Evolutionary conservation across 1,284 basidiomycete species (phyloP), one percentile per base, ranked within the genome.

Genomic region (Fomitopsis betulina): DNA sequence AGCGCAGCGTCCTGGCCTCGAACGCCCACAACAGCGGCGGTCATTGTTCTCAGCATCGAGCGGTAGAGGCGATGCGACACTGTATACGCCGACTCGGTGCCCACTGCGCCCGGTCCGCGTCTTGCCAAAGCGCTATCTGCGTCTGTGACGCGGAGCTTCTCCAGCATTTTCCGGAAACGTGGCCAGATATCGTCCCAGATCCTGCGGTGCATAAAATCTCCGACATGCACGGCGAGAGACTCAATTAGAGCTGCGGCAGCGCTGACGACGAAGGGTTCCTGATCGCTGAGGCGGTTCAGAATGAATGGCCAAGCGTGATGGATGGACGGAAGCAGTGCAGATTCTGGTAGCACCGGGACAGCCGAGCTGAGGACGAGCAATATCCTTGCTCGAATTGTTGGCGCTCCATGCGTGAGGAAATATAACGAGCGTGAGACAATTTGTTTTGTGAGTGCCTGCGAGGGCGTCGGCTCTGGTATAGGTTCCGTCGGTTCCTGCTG

Each of bases 141-240:
- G 65, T 95, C 92, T 13, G 78, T 81, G 19, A 69, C 71, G 49
- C 85, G 81, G 25, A 94, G 79, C 27, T 76, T 77, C 2, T 69
- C 70, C 42, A 96, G 72, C 57, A 95, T 77, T 4, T 63, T 68
- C 40, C 75, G 76, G 67, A 96, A 91, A 30, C 81, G 82, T 1
- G 95, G 95, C 94, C 94, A 96, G 17, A 93, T 82, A 63, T 96
- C 91, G 62, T 96, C 91, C 81, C 93, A 88, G 19, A 97, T 81
- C 53, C 89, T 79, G 32, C 84, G 77, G 50, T 81, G 82, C 89
- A 97, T 93, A 73, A 93, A 96, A 54, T 83, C 83, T 15, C 94
- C 94, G 21, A 87, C 83, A 63, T 90, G 77, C 37, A 67, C 73
- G 0, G 85, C 81, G 27, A 98, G 76, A 0, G 82, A 73, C 60